Conservation (phyloP, 1,284 basidiomycete species). For the Gymnopus androsaceus region DNA sequence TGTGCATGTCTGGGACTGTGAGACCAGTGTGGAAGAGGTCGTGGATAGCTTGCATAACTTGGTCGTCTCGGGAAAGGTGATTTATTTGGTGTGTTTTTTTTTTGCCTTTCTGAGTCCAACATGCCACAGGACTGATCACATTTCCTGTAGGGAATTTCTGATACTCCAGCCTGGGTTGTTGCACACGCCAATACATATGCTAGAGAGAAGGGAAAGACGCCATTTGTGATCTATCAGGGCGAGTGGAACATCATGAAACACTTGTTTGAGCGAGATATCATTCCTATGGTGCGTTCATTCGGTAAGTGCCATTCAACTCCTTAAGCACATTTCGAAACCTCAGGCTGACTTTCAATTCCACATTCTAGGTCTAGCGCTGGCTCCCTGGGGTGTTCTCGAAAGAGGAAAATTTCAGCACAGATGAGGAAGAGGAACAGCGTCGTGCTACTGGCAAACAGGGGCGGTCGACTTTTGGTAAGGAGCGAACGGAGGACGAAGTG, state of each 20-base stretch:
- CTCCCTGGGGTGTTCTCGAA: conserved; percentile 44
- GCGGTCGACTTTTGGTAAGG: conserved; percentile 19
- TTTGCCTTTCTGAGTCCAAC: not conserved
- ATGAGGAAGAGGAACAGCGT: conserved; percentile 37
- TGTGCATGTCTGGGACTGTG: conserved; percentile 57
- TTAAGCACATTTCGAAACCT: not conserved
- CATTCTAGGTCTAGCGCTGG: conserved; percentile 35
- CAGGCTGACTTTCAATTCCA: too few relatives aligned
- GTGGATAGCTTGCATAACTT: conserved; percentile 53
- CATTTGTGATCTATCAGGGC: conserved; percentile 51
- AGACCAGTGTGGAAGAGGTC: conserved; percentile 55
- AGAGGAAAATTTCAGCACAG: conserved; percentile 37
- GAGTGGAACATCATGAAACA: conserved; percentile 46
- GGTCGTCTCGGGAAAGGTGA: conserved; percentile 47
- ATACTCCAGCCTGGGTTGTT: conserved; percentile 54
- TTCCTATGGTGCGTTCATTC: conserved; percentile 13
- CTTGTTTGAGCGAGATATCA: conserved; percentile 33
- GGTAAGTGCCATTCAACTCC: too few relatives aligned
- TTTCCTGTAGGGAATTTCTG: conserved; percentile 30
- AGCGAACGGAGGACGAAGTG: conserved; percentile 2
- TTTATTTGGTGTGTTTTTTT: conserved; percentile 45
- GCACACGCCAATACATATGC: conserved; percentile 53
- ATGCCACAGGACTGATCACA: conserved; percentile 20
- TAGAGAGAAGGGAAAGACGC: conserved; percentile 43
- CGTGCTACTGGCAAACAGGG: conserved; percentile 36